These are phyloP conservation scores for Artemisia argyi DNA, from an alignment of 129 eudicot species.

Conservation along the genomic window DNA sequence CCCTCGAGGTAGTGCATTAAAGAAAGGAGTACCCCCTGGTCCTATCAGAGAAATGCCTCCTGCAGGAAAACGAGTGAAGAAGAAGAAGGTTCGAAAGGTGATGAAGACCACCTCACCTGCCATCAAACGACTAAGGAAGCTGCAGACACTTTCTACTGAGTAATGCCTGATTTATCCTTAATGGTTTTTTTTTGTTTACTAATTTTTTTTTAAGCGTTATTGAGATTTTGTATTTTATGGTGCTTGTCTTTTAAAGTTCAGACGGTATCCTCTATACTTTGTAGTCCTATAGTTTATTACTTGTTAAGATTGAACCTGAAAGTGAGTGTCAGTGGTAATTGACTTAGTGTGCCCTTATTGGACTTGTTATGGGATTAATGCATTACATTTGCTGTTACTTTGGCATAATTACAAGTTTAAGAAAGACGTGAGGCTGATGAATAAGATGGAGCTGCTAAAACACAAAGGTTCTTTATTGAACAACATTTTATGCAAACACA, in stretches of 20 bases:
- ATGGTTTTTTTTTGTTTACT: conserved; percentile 9
- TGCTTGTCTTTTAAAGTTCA: conserved; percentile 27
- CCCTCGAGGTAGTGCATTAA: conserved; percentile 93
- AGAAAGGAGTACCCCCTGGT: conserved; percentile 94
- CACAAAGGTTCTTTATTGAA: not conserved
- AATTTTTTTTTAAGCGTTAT: not conserved
- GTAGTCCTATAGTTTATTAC: conserved; percentile 32
- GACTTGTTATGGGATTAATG: not conserved
- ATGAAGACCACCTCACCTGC: conserved; percentile 56
- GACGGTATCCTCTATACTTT: conserved; percentile 29
- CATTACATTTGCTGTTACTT: conserved; percentile 4
- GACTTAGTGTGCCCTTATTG: not conserved
- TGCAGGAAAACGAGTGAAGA: conserved; percentile 51
- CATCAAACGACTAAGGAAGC: conserved; percentile 53
- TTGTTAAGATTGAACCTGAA: conserved; percentile 26
- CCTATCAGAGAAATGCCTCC: conserved; percentile 72
- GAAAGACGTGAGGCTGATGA: not conserved
- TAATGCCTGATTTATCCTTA: conserved; percentile 20
- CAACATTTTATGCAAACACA: not conserved
- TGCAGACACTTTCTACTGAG: conserved; percentile 43
- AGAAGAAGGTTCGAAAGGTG: conserved; percentile 59
- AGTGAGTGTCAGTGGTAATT: conserved; percentile 19
- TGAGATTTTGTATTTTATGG: conserved; percentile 15
- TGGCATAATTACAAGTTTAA: conserved; percentile 9
- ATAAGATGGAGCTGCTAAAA: not conserved